Percentiles rank a stretch among this genome's conserved stretches.
Conservation (phyloP, 202 grass and related monocot genomes). For the Cymbopogon flexuosus region DNA sequence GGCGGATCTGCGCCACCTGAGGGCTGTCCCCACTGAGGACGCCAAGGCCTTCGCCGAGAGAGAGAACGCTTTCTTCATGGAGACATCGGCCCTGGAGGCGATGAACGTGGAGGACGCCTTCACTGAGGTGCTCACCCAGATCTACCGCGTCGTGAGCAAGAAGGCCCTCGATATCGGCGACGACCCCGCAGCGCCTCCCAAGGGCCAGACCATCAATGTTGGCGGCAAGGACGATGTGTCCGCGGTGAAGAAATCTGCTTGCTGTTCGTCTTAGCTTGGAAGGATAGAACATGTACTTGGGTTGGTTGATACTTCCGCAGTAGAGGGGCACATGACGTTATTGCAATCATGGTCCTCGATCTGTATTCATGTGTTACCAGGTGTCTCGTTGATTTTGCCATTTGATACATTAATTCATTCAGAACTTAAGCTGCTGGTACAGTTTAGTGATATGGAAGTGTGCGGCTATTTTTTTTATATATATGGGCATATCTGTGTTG, state of each 20-base stretch:
- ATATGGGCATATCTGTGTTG: background rate
- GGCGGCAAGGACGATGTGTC: slow-evolving; percentile 76
- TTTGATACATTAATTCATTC: slow-evolving; percentile 46
- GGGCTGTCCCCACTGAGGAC: slow-evolving; percentile 56
- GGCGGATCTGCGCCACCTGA: slow-evolving; percentile 77
- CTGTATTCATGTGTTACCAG: slow-evolving; percentile 25
- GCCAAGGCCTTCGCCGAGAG: slow-evolving; percentile 70
- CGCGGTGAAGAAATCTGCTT: slow-evolving; percentile 58
- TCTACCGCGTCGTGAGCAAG: slow-evolving; percentile 77
- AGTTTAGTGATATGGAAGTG: slow-evolving; percentile 33
- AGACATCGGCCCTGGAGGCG: slow-evolving; percentile 75
- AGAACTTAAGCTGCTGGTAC: slow-evolving; percentile 10
- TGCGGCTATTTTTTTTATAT: background rate
- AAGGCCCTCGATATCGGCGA: slow-evolving; percentile 75
- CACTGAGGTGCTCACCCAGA: slow-evolving; percentile 80
- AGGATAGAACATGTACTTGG: slow-evolving; percentile 23
- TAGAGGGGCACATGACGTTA: slow-evolving; percentile 15
- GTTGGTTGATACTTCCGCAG: slow-evolving; percentile 3
- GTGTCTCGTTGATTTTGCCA: slow-evolving; percentile 17
- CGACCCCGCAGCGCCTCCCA: slow-evolving; percentile 56
- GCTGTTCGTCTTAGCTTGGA: slow-evolving; percentile 61
- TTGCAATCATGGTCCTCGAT: slow-evolving; percentile 15
- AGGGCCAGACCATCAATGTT: slow-evolving; percentile 73
- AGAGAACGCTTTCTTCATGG: slow-evolving; percentile 81
- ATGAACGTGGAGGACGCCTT: slow-evolving; percentile 82